phyloP scores from a whole-genome alignment of 805 yeast species.

The Candida alai region DNA sequence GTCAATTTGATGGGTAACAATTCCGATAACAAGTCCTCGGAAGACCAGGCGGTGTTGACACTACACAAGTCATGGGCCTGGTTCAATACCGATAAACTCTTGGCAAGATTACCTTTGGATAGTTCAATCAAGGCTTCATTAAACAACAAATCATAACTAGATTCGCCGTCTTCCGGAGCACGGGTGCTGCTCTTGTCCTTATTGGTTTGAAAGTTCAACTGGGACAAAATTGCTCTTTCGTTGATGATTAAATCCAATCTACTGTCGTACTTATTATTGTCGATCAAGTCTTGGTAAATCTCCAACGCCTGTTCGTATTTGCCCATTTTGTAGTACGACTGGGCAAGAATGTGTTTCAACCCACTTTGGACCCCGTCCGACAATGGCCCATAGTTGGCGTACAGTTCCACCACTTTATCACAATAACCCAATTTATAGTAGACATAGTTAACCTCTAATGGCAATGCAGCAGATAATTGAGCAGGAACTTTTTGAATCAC shows the following conservation, averaged over 20 bases:
- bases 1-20: conserved; percentile 60
- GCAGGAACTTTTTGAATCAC: conserved; percentile 38
- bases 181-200: conserved; percentile 9
- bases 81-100: conserved; percentile 42
- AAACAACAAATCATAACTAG: conserved; percentile 54
- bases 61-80: conserved; percentile 44
- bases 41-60: conserved; percentile 36
- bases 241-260: conserved; percentile 54
- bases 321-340: conserved; percentile 49
- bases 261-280: conserved; percentile 37
- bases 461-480: conserved; percentile 30
- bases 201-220: conserved; percentile 21
- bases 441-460: conserved; percentile 55
- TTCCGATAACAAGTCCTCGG: conserved; percentile 48
- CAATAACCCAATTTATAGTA: conserved; percentile 54
- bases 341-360: conserved; percentile 50
- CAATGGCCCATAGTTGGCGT: conserved; percentile 10
- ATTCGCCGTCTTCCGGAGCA: conserved; percentile 6
- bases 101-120: conserved; percentile 33
- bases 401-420: conserved; percentile 20
- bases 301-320: conserved; percentile 37
- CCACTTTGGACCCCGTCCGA: conserved; percentile 25
- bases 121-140: conserved; percentile 54
- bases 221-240: conserved; percentile 66
- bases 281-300: conserved; percentile 42